Evolutionary conservation across 179 eudicot species (phyloP).

Genomic region (Sideroxylon spinosum): DNA sequence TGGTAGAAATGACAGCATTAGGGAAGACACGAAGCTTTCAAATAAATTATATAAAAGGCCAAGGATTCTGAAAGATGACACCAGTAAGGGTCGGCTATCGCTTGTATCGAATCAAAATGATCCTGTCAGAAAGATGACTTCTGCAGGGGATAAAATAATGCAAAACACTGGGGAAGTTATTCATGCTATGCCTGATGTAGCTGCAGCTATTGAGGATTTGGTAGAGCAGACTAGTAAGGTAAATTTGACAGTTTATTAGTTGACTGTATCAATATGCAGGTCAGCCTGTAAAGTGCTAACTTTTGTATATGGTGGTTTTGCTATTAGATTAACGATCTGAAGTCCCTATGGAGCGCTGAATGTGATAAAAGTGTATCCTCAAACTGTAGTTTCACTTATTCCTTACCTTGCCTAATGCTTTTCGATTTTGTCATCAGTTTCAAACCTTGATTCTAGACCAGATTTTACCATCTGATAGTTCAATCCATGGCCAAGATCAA

Average conservation of each 20-base stretch:
- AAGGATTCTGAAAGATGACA: conserved; percentile 30
- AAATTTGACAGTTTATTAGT: conserved; percentile 11
- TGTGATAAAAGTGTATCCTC: conserved; percentile 63
- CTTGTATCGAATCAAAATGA: conserved; percentile 20
- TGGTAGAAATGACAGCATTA: conserved; percentile 13
- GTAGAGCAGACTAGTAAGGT: conserved; percentile 93
- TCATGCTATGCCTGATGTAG: conserved; percentile 66
- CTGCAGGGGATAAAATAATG: conserved; percentile 25
- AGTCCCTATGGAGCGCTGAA: conserved; percentile 43
- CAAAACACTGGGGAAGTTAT: conserved; percentile 33
- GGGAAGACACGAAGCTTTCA: conserved; percentile 24
- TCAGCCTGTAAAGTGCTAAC: background rate
- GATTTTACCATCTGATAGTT: conserved; percentile 58
- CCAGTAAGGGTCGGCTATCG: conserved; percentile 14
- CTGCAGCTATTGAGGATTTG: conserved; percentile 92
- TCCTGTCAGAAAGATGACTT: conserved; percentile 13
- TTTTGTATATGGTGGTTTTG: conserved; percentile 20
- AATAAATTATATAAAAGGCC: conserved; percentile 39
- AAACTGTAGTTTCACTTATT: conserved; percentile 2
- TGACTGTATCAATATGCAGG: background rate
- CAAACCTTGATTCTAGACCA: conserved; percentile 40
- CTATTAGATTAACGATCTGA: conserved; percentile 63
- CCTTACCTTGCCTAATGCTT: background rate
- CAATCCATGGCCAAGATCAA: conserved; percentile 48
- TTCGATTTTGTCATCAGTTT: conserved; percentile 7